Evolutionary conservation across 2,329 filamentous ascomycete species (phyloP).

Genomic region (Aulographum hederae): DNA sequence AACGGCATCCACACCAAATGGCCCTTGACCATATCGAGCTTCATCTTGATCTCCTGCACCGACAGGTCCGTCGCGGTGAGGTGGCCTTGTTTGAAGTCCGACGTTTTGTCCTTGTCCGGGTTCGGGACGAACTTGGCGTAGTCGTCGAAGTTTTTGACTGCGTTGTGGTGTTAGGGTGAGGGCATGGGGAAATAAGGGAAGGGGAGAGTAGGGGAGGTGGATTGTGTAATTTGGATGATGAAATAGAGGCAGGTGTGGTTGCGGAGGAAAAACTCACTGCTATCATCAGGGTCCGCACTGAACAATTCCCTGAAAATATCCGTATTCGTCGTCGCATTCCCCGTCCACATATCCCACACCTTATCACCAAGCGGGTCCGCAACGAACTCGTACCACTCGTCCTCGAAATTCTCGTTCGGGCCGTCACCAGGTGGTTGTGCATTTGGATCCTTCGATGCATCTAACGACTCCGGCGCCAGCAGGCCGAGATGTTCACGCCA

Average conservation of each 20-base stretch:
- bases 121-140: slow-evolving; percentile 60
- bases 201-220: slow-evolving; percentile 4
- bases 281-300: slow-evolving; percentile 76
- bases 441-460: slow-evolving; percentile 51
- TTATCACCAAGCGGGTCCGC: slow-evolving; percentile 39
- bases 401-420: slow-evolving; percentile 58
- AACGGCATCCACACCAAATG: slow-evolving; percentile 95
- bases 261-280: slow-evolving; percentile 39
- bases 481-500: slow-evolving; percentile 87
- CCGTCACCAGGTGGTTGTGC: slow-evolving; percentile 55
- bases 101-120: slow-evolving; percentile 36
- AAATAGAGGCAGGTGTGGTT: not conserved
- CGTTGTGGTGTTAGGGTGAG: no score
- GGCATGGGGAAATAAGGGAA: no score
- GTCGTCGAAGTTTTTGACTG: slow-evolving; percentile 78
- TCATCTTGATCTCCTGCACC: slow-evolving; percentile 50
- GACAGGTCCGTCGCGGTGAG: slow-evolving; percentile 67
- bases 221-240: slow-evolving; percentile 1
- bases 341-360: slow-evolving; percentile 48
- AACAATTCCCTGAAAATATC: slow-evolving; percentile 62
- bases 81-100: slow-evolving; percentile 53
- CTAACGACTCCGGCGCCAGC: slow-evolving; percentile 50
- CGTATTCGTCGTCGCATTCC: slow-evolving; percentile 52
- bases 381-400: slow-evolving; percentile 43
- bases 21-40: slow-evolving; percentile 64